Evolutionary conservation across 2,329 filamentous ascomycete species (phyloP).

Genomic region (Reticulascus tulasneorum): DNA sequence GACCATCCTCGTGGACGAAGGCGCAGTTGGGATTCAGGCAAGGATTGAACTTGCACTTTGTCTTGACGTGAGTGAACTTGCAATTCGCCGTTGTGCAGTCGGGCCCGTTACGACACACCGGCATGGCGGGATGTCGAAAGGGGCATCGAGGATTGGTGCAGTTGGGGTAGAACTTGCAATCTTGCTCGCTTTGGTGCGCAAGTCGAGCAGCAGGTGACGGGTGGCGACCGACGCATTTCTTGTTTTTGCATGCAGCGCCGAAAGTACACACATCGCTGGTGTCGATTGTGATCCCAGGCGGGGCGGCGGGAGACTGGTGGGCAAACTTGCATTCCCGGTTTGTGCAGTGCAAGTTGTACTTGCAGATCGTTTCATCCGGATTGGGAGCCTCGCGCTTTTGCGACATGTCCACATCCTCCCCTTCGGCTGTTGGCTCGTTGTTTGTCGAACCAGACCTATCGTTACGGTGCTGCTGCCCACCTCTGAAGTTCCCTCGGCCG

Average conservation of each 20-base stretch:
- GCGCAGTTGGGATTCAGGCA: constrained; percentile 85
- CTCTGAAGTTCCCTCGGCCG: constrained; percentile 49
- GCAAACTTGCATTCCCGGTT: constrained; percentile 89
- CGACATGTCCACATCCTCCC: constrained; percentile 62
- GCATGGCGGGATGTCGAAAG: constrained; percentile 85
- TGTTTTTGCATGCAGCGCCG: constrained; percentile 90
- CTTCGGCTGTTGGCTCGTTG: constrained; percentile 30
- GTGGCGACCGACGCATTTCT: constrained; percentile 87
- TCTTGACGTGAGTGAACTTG: constrained; percentile 84
- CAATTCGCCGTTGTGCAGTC: constrained; percentile 79
- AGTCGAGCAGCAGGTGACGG: constrained; percentile 81
- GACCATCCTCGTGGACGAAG: constrained; percentile 88
- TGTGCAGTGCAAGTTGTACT: constrained; percentile 83
- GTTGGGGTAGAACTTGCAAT: constrained; percentile 89
- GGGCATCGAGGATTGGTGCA: constrained; percentile 84
- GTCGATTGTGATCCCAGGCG: constrained; percentile 72
- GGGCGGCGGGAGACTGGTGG: constrained; percentile 88
- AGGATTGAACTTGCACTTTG: constrained; percentile 84
- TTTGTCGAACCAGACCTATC: constrained; percentile 27
- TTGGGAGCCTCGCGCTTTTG: constrained; percentile 51
- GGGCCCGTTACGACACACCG: constrained; percentile 84
- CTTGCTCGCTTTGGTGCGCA: constrained; percentile 75
- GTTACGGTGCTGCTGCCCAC: constrained; percentile 39
- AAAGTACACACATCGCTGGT: constrained; percentile 76
- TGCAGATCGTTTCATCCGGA: constrained; percentile 71